Conservation (phyloP, 2,329 filamentous ascomycete species). For the Epichloe typhina region DNA sequence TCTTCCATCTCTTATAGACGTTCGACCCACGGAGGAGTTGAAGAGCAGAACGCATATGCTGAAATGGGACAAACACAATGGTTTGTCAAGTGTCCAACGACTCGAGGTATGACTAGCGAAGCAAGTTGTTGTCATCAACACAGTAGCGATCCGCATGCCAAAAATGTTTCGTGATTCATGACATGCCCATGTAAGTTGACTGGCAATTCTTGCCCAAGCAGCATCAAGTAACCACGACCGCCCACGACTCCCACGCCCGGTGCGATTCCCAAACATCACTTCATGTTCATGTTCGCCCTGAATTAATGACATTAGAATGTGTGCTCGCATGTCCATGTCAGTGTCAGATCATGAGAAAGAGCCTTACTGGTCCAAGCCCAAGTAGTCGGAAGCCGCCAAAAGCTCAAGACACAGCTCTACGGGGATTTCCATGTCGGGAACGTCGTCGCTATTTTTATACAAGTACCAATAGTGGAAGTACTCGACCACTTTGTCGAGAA, state of each 20-base stretch:
- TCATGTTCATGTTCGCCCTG: conserved; percentile 26
- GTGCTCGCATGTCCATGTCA: conserved; percentile 15
- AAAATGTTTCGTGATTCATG: background rate
- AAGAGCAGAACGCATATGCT: conserved; percentile 40
- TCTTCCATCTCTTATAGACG: conserved; percentile 43
- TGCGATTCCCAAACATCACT: conserved; percentile 12
- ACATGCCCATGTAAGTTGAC: background rate
- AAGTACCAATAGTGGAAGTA: conserved; percentile 77
- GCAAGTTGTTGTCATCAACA: background rate
- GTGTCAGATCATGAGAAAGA: background rate
- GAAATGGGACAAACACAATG: conserved; percentile 25
- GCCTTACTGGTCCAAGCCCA: conserved; percentile 49
- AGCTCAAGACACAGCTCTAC: conserved; percentile 67
- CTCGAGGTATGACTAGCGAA: background rate
- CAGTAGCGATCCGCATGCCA: background rate
- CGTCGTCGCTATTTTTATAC: conserved; percentile 54
- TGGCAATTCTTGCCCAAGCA: background rate
- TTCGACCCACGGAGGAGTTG: conserved; percentile 36
- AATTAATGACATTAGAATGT: conserved; percentile 16
- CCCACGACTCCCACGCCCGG: background rate
- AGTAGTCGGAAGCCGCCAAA: conserved; percentile 63
- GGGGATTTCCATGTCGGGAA: conserved; percentile 70
- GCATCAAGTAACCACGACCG: background rate
- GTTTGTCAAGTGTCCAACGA: background rate
- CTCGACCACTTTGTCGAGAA: conserved; percentile 70